Base-by-base conservation (phyloP, 108 stramenopile genomes). In the Nannochloropsis salina region DNA sequence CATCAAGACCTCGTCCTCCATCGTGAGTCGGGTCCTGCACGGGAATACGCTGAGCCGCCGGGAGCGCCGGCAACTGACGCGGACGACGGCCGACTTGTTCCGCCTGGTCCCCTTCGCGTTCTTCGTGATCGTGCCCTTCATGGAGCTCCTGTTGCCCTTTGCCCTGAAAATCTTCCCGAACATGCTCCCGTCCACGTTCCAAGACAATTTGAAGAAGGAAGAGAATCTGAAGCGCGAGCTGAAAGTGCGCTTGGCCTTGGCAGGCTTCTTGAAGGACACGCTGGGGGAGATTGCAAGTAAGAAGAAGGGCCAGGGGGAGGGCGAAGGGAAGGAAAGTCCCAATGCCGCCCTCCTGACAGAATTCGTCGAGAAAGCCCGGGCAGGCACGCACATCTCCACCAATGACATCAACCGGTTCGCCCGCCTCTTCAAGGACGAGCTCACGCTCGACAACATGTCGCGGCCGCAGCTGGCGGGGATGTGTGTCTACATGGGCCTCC, bases 111-210 rank as follows among this genome's bases (percentile, higher is more conserved):
- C 99, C 12, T 94, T 99, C 80, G 91, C 90, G 41, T 80, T 85
- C 42, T 84, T 84, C 44, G 90, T 98, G 45, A 45, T 99, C 74
- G 95, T 99, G n/a, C 99, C 99, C 6, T 96, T 97, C 84, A 96
- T 97, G 95, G 99, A 99, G 91, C 95, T 98, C 85, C 95, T 96
- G 15, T 90, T 99, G 42, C 99, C 99, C 8, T 93, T 99, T 91
- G 97, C 97, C 22, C 91, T 99, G 42, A 94, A 95, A 79, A 84
- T 98, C 41, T 99, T 98, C 89, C 99, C 99, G 41, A 97, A 98
- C 92, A 97, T 99, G 97, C 93, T 99, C 18, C 99, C 99, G 40
- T 95, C 95, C 40, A 98, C 97, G n/a, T 99, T 98, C 87, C 96
- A 99, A 92, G 96, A 96, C 92, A 93, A 92, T 42, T 86, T 97